Evolutionary conservation across 306 rosid genomes (phyloP).

Genomic region (Mimosa bimucronata): DNA sequence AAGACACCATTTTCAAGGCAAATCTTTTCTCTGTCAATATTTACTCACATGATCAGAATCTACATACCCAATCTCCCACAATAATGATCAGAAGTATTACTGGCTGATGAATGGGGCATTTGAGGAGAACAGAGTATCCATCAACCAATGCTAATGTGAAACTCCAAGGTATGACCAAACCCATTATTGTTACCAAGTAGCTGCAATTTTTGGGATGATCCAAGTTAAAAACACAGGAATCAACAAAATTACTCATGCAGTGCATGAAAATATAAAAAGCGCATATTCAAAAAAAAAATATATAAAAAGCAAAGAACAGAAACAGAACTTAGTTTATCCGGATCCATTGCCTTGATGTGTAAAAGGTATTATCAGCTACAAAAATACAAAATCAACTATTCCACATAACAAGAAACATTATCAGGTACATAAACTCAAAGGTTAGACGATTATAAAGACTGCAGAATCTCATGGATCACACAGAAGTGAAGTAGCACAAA

Average conservation of each 20-base stretch:
- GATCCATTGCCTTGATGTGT: not conserved
- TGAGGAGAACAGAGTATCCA: constrained; percentile 73
- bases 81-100: constrained; percentile 66
- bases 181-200: constrained; percentile 85
- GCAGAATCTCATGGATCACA: not conserved
- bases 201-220: constrained; percentile 41
- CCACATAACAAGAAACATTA: not conserved
- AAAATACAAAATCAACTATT: not conserved
- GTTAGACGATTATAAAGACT: constrained; percentile 9
- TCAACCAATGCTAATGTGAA: constrained; percentile 87
- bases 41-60: not conserved
- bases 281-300: no score
- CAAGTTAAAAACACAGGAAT: constrained; percentile 13
- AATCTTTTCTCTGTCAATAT: not conserved
- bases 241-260: not conserved
- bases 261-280: not conserved
- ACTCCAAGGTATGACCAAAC: constrained; percentile 92
- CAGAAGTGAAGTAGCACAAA: not conserved
- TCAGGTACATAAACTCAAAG: constrained; percentile 18
- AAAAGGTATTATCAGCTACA: not conserved
- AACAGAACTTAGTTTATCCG: not conserved
- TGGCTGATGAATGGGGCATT: constrained; percentile 75
- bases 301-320: not conserved
- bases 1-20: no score
- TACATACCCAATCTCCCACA: constrained; percentile 78